Evolutionary conservation across 1,284 basidiomycete species (phyloP).

Genomic region (Sporisorium iseilematis-ciliati): DNA sequence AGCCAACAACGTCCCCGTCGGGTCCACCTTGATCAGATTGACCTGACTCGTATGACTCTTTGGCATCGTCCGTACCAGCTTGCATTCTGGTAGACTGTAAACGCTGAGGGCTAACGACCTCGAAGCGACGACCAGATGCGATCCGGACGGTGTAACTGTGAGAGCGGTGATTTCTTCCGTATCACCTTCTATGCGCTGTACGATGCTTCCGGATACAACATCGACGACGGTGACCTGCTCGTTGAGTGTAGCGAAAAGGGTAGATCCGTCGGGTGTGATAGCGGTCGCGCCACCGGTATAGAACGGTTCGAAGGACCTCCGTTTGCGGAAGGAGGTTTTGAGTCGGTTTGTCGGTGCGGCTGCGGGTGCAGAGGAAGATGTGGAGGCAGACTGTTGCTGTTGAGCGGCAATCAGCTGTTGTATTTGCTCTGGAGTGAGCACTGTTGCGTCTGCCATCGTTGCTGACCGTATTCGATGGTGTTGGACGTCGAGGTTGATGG

Average conservation of each 20-base stretch:
- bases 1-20: constrained; percentile 89
- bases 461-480: not conserved
- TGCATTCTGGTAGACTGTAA: constrained; percentile 71
- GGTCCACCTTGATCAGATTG: constrained; percentile 82
- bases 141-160: constrained; percentile 62
- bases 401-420: constrained; percentile 41
- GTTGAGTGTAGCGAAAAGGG: constrained; percentile 85
- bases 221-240: constrained; percentile 88
- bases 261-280: constrained; percentile 81
- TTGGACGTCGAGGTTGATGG: not conserved
- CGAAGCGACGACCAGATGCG: constrained; percentile 72
- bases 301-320: constrained; percentile 59
- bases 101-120: constrained; percentile 73
- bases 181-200: constrained; percentile 71
- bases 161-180: constrained; percentile 73
- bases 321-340: constrained; percentile 52
- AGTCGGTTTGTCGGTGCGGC: constrained; percentile 24
- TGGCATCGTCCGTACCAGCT: constrained; percentile 78
- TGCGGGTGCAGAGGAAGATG: constrained; percentile 11
- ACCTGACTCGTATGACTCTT: constrained; percentile 92
- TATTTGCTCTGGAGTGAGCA: constrained; percentile 43
- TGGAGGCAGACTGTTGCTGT: constrained; percentile 28
- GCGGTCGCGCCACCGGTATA: constrained; percentile 74
- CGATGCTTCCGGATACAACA: constrained; percentile 78
- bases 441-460: constrained; percentile 47